Evolutionary conservation across 495 filamentous ascomycete genomes (phyloP).

Genomic region (Aspergillus avenaceus): DNA sequence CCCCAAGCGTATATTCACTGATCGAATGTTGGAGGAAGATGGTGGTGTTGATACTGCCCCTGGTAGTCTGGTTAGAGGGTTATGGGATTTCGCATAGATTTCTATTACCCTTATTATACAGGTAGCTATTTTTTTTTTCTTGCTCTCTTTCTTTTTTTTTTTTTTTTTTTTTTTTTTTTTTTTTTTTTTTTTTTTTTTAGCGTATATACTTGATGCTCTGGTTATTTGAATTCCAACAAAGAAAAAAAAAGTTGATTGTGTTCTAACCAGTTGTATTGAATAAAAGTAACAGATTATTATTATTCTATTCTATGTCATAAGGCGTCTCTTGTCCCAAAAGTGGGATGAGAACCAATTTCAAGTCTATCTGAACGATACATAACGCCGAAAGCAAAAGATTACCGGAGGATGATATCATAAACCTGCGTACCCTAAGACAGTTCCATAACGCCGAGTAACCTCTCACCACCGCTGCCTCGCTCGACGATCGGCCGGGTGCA

Average conservation of each 20-base stretch:
- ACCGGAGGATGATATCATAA: not conserved
- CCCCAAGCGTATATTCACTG: conserved; percentile 77
- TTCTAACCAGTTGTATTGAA: not conserved
- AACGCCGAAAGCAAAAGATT: not conserved
- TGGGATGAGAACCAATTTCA: no score
- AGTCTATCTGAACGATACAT: not conserved
- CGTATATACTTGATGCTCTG: conserved; percentile 10
- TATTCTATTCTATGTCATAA: not conserved
- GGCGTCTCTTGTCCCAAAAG: not conserved
- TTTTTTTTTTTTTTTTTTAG: conserved; percentile 4
- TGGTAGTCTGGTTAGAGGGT: conserved; percentile 31
- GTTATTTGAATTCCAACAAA: not conserved
- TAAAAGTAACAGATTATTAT: not conserved
- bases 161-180: conserved; percentile 4
- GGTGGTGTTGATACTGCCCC: conserved; percentile 38
- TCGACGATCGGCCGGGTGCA: not conserved
- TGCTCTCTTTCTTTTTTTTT: no score
- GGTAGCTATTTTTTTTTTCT: conserved; percentile 1
- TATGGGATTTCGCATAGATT: conserved; percentile 38
- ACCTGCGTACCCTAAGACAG: no score
- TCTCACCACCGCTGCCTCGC: not conserved
- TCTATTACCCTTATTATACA: not conserved
- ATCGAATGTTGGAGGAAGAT: conserved; percentile 41
- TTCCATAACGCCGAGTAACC: no score
- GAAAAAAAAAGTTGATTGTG: not conserved